Base-by-base conservation (phyloP, 495 filamentous ascomycete genomes). In the Pyrenula massariospora region DNA sequence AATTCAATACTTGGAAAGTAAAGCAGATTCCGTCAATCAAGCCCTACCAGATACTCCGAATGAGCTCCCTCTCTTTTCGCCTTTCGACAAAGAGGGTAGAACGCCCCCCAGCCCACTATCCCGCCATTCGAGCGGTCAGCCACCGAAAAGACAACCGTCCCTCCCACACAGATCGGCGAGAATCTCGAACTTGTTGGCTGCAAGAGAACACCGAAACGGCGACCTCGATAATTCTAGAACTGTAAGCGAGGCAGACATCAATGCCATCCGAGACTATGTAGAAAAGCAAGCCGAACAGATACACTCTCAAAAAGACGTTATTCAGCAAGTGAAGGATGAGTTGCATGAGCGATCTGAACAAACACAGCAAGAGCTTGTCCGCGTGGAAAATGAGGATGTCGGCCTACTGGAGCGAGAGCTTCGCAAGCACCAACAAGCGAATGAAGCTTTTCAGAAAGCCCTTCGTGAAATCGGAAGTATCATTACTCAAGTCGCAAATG, bases 371-470 rank as follows among this genome's bases (percentile, higher is more conserved):
- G 74, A 76, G 54, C 65, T 82, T 51, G 77, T 73, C 60, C 77
- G 78, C 60, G 76, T 84, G 62, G 77, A 84, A 64, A 73, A 79
- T 52, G 77, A 86, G 59, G 82, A 86, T 62, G 83, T 87, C 55
- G 77, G 77, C 48, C 72, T 79, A 10, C 73, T 98, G 25, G 91
- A 96, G 69, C 81, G 93, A 15, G 94, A 99, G 70, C 76, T 99
- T 52, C 86, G 84, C 73, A 99, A 97, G 68, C 89, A 95, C 64
- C 90, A 96, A 60, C 91, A 96, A 73, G 93, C 94, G 60, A 99
- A 99, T 70, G 88, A 95, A 65, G 94, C 93, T 62, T 99, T 97
- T 78, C 90, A 95, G 63, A 99, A 97, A 71, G 91, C 92, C 19
- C 72, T 99, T 24, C 84, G 90, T 56, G 93, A 99, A 70, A 99